These are phyloP conservation scores for Spinellus fusiger DNA, from an alignment of 192 early-diverging fungal species.

Conservation along the genomic window DNA sequence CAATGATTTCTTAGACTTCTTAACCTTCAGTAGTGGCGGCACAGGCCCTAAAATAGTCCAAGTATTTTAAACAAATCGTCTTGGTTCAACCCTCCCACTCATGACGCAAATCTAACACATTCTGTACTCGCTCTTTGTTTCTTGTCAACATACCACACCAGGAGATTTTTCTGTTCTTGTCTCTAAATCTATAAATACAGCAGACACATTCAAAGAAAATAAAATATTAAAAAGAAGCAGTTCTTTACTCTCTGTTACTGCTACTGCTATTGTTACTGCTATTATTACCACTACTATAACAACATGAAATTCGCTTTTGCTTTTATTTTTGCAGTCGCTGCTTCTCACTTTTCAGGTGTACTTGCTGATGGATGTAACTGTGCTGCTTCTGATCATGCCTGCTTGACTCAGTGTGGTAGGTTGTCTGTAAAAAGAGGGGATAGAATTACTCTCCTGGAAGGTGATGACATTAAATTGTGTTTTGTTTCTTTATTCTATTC, in stretches of 20 bases:
- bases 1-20: no score
- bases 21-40: no score
- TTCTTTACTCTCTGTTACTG: background rate
- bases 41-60: background rate
- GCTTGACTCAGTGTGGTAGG: constrained; percentile 5
- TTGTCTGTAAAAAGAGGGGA: background rate
- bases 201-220: no score
- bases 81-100: background rate
- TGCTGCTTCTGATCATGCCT: background rate
- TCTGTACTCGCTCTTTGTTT: no score
- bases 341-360: background rate
- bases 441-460: no score
- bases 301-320: constrained; percentile 9
- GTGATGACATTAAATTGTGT: no score
- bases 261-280: background rate
- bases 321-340: background rate
- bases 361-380: constrained; percentile 3
- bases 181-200: no score
- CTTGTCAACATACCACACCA: no score
- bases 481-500: background rate
- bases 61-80: background rate
- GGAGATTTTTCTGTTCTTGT: no score
- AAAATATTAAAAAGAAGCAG: no score
- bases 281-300: no score
- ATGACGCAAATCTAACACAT: background rate